Evolutionary conservation across 2,329 filamentous ascomycete species (phyloP).

Genomic region (Teratosphaeria viscida): DNA sequence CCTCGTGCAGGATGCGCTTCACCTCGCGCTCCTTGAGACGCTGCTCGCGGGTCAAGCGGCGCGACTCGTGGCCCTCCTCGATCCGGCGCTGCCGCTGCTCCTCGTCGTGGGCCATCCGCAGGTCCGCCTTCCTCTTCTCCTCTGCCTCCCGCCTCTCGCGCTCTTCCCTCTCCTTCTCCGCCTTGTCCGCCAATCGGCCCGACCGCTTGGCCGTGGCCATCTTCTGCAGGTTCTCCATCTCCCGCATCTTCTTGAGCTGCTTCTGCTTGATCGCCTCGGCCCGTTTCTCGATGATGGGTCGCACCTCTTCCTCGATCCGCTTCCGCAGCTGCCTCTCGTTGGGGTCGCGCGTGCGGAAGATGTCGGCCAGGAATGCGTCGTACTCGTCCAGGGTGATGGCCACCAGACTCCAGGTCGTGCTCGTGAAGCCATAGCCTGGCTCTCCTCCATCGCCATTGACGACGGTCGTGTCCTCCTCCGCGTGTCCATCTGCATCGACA

Average conservation of each 20-base stretch:
- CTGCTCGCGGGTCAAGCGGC: constrained; percentile 74
- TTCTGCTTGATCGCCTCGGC: constrained; percentile 60
- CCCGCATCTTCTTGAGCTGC: constrained; percentile 63
- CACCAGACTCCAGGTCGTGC: constrained; percentile 82
- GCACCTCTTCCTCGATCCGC: constrained; percentile 63
- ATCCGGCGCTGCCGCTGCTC: constrained; percentile 53
- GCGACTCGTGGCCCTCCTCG: constrained; percentile 64
- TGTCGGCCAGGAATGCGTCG: constrained; percentile 55
- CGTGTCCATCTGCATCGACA: constrained; percentile 25
- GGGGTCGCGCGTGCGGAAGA: constrained; percentile 66
- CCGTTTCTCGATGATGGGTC: constrained; percentile 75
- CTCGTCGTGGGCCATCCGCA: constrained; percentile 51
- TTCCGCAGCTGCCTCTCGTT: constrained; percentile 73
- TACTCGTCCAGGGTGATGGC: constrained; percentile 75
- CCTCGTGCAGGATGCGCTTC: constrained; percentile 72
- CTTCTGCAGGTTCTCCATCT: constrained; percentile 71
- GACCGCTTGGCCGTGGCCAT: constrained; percentile 91
- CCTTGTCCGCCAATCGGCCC: constrained; percentile 72
- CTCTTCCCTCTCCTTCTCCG: constrained; percentile 66
- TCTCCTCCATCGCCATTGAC: constrained; percentile 26
- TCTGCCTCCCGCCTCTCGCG: constrained; percentile 62
- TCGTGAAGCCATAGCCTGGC: constrained; percentile 51
- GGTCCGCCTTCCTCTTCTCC: constrained; percentile 52
- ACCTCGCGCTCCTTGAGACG: constrained; percentile 77
- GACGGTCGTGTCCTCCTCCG: constrained; percentile 27